Conservation (phyloP, 2,329 filamentous ascomycete species). For the Cordyceps javanica region DNA sequence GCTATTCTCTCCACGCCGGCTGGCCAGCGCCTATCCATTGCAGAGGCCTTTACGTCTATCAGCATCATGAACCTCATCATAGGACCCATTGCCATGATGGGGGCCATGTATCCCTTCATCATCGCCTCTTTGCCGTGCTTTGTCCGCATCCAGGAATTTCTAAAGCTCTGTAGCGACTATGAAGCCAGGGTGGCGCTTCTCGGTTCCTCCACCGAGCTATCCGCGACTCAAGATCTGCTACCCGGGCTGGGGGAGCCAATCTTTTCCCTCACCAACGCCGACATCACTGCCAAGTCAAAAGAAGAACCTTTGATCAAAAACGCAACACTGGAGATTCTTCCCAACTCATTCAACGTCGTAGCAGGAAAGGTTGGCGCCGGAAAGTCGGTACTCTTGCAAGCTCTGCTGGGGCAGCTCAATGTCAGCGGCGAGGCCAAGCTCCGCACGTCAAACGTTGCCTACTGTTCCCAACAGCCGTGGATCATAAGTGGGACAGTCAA, state of each 20-base stretch:
- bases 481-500: conserved; percentile 18
- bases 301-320: conserved; percentile 4
- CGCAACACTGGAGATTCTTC: conserved; percentile 14
- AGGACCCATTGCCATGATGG: background rate
- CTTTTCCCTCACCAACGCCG: background rate
- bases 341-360: conserved; percentile 17
- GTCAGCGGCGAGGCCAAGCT: conserved; percentile 12
- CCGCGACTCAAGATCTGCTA: background rate
- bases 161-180: background rate
- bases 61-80: conserved; percentile 4
- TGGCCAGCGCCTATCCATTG: background rate
- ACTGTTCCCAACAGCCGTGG: conserved; percentile 21
- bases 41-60: background rate
- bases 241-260: background rate
- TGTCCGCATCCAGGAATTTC: background rate
- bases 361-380: conserved; percentile 20
- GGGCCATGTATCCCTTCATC: background rate
- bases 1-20: background rate
- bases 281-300: conserved; percentile 6
- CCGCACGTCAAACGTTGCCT: conserved; percentile 16
- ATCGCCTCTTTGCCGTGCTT: background rate
- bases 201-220: background rate
- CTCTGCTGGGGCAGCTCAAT: conserved; percentile 18
- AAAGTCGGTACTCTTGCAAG: conserved; percentile 19
- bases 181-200: background rate